phyloP scores from a whole-genome alignment of 192 early-diverging fungal species.

The Gamsiella multidivaricata region DNA sequence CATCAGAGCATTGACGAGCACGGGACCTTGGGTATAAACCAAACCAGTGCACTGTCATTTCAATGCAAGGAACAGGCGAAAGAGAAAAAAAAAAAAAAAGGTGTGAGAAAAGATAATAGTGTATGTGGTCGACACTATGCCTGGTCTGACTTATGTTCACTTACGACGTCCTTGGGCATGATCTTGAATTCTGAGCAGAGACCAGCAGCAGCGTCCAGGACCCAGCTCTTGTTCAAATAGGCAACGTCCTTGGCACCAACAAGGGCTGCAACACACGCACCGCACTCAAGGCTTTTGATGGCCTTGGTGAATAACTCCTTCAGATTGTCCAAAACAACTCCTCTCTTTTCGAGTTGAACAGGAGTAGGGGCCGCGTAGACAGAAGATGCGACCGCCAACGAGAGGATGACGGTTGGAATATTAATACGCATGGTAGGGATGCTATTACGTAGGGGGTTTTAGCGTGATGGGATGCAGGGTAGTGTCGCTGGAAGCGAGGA shows the following conservation, averaged over 20 bases:
- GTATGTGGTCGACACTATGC: too few relatives aligned
- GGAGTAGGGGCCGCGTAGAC: conserved; percentile 40
- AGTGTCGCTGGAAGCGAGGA: background rate
- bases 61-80: background rate
- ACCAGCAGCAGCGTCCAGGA: conserved; percentile 42
- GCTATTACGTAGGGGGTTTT: background rate
- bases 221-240: conserved; percentile 55
- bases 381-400: conserved; percentile 27
- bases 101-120: background rate
- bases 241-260: conserved; percentile 57
- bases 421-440: conserved; percentile 28
- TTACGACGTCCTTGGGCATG: conserved; percentile 57
- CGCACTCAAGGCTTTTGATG: conserved; percentile 50
- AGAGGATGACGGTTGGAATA: conserved; percentile 34
- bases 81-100: background rate
- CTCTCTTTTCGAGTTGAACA: conserved; percentile 40
- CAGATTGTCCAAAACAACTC: conserved; percentile 31
- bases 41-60: conserved; percentile 65
- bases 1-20: conserved; percentile 51
- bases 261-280: conserved; percentile 57
- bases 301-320: conserved; percentile 35
- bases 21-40: conserved; percentile 61
- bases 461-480: background rate
- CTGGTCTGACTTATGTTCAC: conserved; percentile 3
- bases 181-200: conserved; percentile 47